Evolutionary conservation across 225 moss, liverwort and hornwort genomes (phyloP).

Genomic region (Bryum argenteum): DNA sequence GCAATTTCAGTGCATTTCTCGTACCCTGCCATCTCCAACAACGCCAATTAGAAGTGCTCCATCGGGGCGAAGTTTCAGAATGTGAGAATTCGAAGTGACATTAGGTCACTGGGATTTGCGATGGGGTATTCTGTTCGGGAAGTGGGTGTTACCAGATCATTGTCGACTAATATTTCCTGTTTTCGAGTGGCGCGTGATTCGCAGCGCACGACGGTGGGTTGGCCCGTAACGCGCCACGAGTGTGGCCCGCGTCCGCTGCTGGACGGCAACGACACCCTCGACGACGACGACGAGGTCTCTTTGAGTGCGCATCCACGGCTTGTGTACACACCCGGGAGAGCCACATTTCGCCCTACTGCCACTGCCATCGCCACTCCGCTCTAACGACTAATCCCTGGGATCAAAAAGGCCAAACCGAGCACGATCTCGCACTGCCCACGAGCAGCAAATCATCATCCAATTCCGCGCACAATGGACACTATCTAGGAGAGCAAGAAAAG

Average conservation of each 20-base stretch:
- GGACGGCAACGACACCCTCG: constrained; percentile 36
- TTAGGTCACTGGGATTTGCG: neutral
- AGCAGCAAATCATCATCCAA: neutral
- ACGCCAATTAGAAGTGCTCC: too few relatives aligned
- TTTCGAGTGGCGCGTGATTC: constrained; percentile 13
- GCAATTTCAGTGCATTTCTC: constrained; percentile 22
- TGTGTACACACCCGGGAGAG: constrained; percentile 14
- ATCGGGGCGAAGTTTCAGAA: too few relatives aligned
- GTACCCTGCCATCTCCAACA: constrained; percentile 26
- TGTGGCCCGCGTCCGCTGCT: constrained; percentile 33
- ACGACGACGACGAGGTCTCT: constrained; percentile 7
- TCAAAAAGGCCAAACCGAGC: too few relatives aligned
- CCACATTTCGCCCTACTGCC: constrained; percentile 30
- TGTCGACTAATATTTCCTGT: constrained; percentile 26
- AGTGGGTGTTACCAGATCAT: constrained; percentile 26
- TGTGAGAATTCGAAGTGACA: too few relatives aligned
- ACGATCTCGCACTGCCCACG: too few relatives aligned
- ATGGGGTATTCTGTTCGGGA: too few relatives aligned
- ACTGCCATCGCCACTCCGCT: constrained; percentile 30
- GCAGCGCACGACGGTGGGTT: constrained; percentile 9
- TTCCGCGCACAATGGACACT: neutral
- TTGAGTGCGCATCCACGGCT: constrained; percentile 1
- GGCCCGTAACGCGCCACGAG: constrained; percentile 28
- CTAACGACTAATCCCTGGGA: too few relatives aligned
- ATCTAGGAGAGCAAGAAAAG: too few relatives aligned